Evolutionary conservation across 2,329 filamentous ascomycete genomes (phyloP).

Genomic region (Huntiella abstrusa): DNA sequence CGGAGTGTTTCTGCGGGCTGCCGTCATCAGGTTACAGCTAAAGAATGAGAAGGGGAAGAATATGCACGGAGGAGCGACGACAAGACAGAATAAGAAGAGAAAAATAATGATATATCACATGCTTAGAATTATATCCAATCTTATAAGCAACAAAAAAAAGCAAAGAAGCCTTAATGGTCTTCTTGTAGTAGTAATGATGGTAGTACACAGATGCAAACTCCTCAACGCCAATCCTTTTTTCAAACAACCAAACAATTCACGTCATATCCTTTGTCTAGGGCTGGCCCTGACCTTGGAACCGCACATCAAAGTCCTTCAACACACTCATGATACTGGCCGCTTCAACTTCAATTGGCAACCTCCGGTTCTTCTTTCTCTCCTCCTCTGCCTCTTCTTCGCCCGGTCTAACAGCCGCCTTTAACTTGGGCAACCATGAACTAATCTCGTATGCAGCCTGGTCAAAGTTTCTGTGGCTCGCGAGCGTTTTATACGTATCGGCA

Average conservation of each 20-base stretch:
- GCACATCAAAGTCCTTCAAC: constrained; percentile 60
- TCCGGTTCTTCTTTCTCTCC: constrained; percentile 17
- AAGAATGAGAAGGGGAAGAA: too few species aligned
- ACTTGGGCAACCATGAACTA: constrained; percentile 55
- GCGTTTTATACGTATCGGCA: constrained; percentile 60
- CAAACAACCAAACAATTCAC: too few species aligned
- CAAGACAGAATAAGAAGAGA: not conserved
- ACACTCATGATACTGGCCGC: constrained; percentile 73
- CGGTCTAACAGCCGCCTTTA: constrained; percentile 34
- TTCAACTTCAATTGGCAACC: constrained; percentile 56
- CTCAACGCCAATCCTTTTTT: too few species aligned
- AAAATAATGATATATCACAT: not conserved
- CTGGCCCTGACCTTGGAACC: constrained; percentile 31
- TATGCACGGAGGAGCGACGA: too few species aligned
- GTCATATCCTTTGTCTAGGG: not conserved
- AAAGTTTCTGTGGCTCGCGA: constrained; percentile 60
- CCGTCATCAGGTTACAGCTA: too few species aligned
- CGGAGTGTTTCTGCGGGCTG: too few species aligned
- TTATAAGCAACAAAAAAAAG: not conserved
- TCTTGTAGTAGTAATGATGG: too few species aligned
- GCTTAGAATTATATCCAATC: not conserved
- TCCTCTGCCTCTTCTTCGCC: constrained; percentile 11
- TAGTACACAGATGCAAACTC: too few species aligned
- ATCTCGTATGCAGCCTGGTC: constrained; percentile 55
- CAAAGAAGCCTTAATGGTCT: not conserved